phyloP scores from a whole-genome alignment of 441 rosid genomes.

The Sinapis alba region DNA sequence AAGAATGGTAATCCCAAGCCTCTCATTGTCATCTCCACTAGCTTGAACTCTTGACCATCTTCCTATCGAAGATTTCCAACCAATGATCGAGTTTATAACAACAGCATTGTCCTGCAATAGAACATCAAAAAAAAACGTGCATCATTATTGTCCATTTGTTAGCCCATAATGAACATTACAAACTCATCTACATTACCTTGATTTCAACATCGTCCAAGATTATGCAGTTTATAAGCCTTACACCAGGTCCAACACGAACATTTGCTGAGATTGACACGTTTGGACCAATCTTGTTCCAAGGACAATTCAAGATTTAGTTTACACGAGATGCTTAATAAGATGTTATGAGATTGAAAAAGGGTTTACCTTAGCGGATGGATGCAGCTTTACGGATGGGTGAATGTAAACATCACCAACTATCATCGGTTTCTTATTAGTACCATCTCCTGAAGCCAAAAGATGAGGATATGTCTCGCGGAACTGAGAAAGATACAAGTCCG shows the following conservation, averaged over 20 bases:
- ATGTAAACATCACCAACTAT: slow-evolving; percentile 72
- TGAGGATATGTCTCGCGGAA: slow-evolving; percentile 55
- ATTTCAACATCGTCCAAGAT: slow-evolving; percentile 73
- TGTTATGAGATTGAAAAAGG: not conserved
- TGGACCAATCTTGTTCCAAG: slow-evolving; percentile 70
- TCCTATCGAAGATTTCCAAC: slow-evolving; percentile 83
- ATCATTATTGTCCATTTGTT: not conserved
- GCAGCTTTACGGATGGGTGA: slow-evolving; percentile 85
- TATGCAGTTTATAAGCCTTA: slow-evolving; percentile 80
- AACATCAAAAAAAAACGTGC: not conserved
- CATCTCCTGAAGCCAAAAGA: slow-evolving; percentile 63
- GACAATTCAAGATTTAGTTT: not conserved
- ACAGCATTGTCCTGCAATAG: slow-evolving; percentile 68
- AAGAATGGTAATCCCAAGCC: slow-evolving; percentile 76
- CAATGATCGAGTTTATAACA: slow-evolving; percentile 69
- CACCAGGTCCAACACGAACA: slow-evolving; percentile 93
- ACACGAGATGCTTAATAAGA: not conserved
- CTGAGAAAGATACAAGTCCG: slow-evolving; percentile 72
- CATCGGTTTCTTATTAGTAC: slow-evolving; percentile 47
- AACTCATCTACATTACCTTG: slow-evolving; percentile 39
- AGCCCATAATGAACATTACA: not conserved
- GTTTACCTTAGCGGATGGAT: slow-evolving; percentile 77
- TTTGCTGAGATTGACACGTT: slow-evolving; percentile 92
- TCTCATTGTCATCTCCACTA: slow-evolving; percentile 71
- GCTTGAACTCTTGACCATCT: slow-evolving; percentile 84